These are phyloP conservation scores for Cladobotryum protrusum DNA, from an alignment of 2,329 filamentous ascomycete genomes.

Conservation along the genomic window DNA sequence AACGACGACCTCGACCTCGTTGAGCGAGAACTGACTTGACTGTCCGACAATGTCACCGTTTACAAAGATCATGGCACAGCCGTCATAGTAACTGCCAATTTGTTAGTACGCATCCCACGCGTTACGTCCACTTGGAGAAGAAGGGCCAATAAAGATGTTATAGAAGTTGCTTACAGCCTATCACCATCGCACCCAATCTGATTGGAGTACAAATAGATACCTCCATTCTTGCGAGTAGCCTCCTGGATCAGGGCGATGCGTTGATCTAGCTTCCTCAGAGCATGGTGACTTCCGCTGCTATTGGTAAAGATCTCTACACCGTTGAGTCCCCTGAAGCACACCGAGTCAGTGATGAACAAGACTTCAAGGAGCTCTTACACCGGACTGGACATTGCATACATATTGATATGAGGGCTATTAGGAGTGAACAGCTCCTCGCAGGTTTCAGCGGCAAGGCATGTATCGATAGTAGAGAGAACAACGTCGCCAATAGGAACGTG, in stretches of 20 bases:
- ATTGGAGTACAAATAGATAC: constrained; percentile 46
- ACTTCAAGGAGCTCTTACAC: background rate
- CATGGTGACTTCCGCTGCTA: constrained; percentile 30
- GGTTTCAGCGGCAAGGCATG: constrained; percentile 34
- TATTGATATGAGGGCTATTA: constrained; percentile 6
- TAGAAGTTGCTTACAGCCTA: constrained; percentile 34
- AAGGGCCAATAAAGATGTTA: background rate
- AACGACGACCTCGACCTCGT: constrained; percentile 60
- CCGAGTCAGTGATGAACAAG: background rate
- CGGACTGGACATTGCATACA: background rate
- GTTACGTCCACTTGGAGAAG: too few species aligned
- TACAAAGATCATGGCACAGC: constrained; percentile 31
- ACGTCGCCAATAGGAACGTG: constrained; percentile 37
- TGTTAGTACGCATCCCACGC: background rate
- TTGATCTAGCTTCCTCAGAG: constrained; percentile 59
- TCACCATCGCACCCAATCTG: constrained; percentile 49
- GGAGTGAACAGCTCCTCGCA: constrained; percentile 20
- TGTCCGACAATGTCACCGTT: constrained; percentile 60
- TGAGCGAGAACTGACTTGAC: constrained; percentile 54
- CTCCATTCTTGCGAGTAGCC: constrained; percentile 56
- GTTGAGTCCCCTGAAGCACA: background rate
- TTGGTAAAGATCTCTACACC: constrained; percentile 20
- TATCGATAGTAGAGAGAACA: constrained; percentile 33
- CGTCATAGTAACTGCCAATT: constrained; percentile 36
- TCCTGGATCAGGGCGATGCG: constrained; percentile 60